Conservation (phyloP, 305 asterid genomes). For the Coffea humblotiana region DNA sequence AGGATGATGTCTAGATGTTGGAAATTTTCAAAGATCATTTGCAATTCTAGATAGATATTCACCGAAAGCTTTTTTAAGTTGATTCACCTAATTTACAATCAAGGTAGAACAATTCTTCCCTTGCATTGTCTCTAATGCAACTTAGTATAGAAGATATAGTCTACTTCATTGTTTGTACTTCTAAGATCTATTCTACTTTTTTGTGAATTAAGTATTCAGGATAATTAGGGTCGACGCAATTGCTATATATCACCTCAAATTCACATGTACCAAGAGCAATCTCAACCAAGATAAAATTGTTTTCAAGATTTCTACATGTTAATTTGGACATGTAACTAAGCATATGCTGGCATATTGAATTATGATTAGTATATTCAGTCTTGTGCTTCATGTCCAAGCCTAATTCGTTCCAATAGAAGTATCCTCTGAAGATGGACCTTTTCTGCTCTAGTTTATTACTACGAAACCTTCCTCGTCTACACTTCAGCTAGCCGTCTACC, state of each 20-base stretch:
- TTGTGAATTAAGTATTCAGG: no score
- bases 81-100: background rate
- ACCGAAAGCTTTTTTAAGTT: background rate
- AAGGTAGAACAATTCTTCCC: background rate
- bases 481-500: background rate
- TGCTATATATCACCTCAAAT: no score
- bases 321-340: no score
- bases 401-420: background rate
- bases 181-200: background rate
- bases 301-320: background rate
- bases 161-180: background rate
- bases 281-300: no score
- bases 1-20: conserved; percentile 2
- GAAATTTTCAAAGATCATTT: conserved; percentile 8
- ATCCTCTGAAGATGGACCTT: background rate
- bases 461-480: background rate
- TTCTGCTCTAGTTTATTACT: background rate
- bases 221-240: no score
- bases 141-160: background rate
- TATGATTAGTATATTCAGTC: background rate
- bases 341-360: no score
- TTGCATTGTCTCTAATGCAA: background rate
- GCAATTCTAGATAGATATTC: background rate
- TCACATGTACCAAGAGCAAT: background rate
- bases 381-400: background rate